Evolutionary conservation across 176 grass and related monocot species (phyloP), one percentile per base, ranked within the genome.

Genomic region (Dactylis glomerata): DNA sequence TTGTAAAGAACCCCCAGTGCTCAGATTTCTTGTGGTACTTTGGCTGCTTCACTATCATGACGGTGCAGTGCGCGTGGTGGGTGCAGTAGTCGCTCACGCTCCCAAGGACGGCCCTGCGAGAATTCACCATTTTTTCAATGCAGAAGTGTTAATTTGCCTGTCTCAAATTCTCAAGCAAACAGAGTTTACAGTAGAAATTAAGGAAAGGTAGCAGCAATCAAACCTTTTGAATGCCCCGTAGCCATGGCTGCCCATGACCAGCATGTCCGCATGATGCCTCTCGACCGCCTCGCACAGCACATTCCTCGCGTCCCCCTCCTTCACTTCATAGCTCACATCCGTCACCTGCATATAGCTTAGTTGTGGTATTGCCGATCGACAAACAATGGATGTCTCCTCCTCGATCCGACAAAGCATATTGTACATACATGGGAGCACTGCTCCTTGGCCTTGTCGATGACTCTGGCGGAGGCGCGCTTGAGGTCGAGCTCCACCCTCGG

Each of bases 61-160:
- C 88, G 28, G 76, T 92, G 89, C 95, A 92, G 52, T 98, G 87
- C 44, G 95, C 95, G 64, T 98, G 91, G 22, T 98, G 95, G 30
- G 87, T 79, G 68, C 95, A 98, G 82, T 98, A 98, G 23, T 98
- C 92, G 28, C 91, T 98, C 66, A 98, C 92, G 68, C 95, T 98
- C 10, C 95, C 95, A 71, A 98, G 79, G 10, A 98, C 89, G 24
- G 91, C 92, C 87, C 92, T 97, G 84, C 42, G 55, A 58, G 15
- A 42, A 30, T 5, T 31, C 4, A 51, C 13, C 61, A 64, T 28
- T 68, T 22, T 38, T 57, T 57, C 2, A 1, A 27, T 24, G 56
- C 56, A 12, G 51, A 54, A 58, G n/a, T 26, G 54, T 57, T 57
- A 58, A 4, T 58, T 58, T 58, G 55, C 3, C 23, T 27, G 34